A percentile compares a stretch with the other conserved stretches of the same genome.
These are phyloP conservation scores for Rubia tinctorum DNA, from an alignment of 305 asterid species.

Conservation along the genomic window DNA sequence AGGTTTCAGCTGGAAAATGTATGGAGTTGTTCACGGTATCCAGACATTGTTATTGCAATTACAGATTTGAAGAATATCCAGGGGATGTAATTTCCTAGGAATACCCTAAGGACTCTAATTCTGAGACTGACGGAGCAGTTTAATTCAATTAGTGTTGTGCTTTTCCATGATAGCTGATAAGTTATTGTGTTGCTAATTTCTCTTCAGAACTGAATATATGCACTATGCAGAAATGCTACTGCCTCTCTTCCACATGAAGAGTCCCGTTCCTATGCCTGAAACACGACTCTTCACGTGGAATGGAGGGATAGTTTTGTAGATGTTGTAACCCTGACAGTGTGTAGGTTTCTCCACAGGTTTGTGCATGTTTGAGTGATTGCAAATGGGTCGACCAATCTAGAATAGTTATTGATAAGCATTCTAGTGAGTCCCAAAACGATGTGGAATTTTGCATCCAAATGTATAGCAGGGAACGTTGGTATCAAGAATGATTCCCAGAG, in stretches of 20 bases:
- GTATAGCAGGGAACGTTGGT: constrained; percentile 53
- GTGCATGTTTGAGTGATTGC: neutral
- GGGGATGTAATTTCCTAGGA: neutral
- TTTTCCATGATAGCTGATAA: neutral
- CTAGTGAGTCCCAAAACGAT: constrained; percentile 28
- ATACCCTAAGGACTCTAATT: neutral
- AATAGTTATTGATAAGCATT: constrained; percentile 21
- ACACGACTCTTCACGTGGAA: neutral
- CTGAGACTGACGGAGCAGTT: neutral
- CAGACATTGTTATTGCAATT: neutral
- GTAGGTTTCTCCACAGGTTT: neutral
- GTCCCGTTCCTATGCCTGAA: neutral
- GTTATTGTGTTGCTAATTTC: neutral
- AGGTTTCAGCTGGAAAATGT: neutral
- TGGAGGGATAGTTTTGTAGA: neutral
- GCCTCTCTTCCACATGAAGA: neutral
- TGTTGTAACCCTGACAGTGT: neutral
- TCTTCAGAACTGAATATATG: neutral
- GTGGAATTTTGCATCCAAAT: constrained; percentile 78
- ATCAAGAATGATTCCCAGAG: constrained; percentile 37
- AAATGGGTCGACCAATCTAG: constrained; percentile 6
- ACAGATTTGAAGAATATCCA: neutral
- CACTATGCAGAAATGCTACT: neutral
- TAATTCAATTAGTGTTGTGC: neutral
- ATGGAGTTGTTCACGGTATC: neutral